Evolutionary conservation across 2,329 filamentous ascomycete genomes (phyloP).

Genomic region (Trichophyton mentagrophytes): DNA sequence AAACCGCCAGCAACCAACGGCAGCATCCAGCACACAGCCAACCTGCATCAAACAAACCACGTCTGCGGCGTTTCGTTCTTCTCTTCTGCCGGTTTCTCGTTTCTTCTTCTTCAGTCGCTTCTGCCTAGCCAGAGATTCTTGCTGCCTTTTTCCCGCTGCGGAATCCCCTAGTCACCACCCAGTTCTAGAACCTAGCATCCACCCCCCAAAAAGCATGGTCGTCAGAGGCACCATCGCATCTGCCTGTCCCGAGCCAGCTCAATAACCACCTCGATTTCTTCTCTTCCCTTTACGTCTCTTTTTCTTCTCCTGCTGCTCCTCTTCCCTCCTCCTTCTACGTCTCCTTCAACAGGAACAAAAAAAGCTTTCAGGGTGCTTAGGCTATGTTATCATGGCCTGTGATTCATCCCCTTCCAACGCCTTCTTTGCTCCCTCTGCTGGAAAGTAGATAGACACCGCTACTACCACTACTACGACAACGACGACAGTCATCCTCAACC

Average conservation of each 20-base stretch:
- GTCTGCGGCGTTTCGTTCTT: background rate
- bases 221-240: constrained; percentile 1
- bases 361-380: background rate
- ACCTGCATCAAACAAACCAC: constrained; percentile 2
- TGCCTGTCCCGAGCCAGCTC: background rate
- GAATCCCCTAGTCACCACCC: background rate
- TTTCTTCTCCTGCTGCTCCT: background rate
- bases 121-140: background rate
- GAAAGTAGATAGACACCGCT: constrained; percentile 15
- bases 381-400: constrained; percentile 30
- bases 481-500: constrained; percentile 10
- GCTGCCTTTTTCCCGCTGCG: background rate
- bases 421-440: constrained; percentile 24
- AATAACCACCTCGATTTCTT: background rate
- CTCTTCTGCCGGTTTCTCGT: background rate
- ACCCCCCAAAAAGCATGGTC: background rate
- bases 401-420: constrained; percentile 18
- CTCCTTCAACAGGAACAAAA: background rate
- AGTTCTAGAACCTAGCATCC: background rate
- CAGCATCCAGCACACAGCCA: background rate
- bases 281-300: background rate
- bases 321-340: background rate
- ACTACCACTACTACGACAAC: constrained; percentile 7
- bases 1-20: background rate
- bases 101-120: background rate